Base-by-base conservation (phyloP, 225 moss, liverwort and hornwort genomes). In the Marchantia polymorpha region DNA sequence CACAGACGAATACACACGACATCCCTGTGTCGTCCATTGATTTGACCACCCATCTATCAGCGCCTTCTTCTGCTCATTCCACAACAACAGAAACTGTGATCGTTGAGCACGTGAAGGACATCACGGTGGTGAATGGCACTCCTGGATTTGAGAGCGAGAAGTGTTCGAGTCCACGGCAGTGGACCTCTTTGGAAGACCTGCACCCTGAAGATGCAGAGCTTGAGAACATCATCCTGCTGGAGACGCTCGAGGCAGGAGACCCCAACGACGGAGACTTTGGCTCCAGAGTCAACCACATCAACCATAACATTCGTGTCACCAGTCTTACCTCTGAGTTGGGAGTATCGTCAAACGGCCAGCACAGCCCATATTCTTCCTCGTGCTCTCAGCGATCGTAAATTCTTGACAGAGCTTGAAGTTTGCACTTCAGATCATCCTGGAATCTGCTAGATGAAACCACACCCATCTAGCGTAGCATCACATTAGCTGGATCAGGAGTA, bases 91-190 rank as follows among this genome's bases (percentile, higher is more conserved):
- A 69, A 69, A 27, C 65, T 48, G 48, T 68, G 13, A n/a, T 23
- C 8, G 5, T 47, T 72, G 74, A 61, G 2, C 55, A 73, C 39
- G 49, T 80, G 0, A 82, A 85, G 67, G 82, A 85, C 52, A 82
- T 80, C 48, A 46, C 64, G 50, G 82, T 82, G 25, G 64, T 80
- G 51, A 66, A 80, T 27, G 85, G 78, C 39, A 65, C 72, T 52
- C 26, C 68, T 19, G 73, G 53, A 51, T 55, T 73, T 52, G 16
- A 9, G 20, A 8, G 22, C 1, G 53, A 52, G 13, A 46, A 80
- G 61, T 66, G 52, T 7, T 52, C 13, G 10, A 80, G 46, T 74
- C 59, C 80, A 65, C 30, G 52, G 6, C 67, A 51, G 30, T 77
- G 50, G 56, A 77, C 67, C 12, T 63, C 80, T 26, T 49, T 14